phyloP scores from a whole-genome alignment of 2,329 filamentous ascomycete species.

The Xylariales sp. region DNA sequence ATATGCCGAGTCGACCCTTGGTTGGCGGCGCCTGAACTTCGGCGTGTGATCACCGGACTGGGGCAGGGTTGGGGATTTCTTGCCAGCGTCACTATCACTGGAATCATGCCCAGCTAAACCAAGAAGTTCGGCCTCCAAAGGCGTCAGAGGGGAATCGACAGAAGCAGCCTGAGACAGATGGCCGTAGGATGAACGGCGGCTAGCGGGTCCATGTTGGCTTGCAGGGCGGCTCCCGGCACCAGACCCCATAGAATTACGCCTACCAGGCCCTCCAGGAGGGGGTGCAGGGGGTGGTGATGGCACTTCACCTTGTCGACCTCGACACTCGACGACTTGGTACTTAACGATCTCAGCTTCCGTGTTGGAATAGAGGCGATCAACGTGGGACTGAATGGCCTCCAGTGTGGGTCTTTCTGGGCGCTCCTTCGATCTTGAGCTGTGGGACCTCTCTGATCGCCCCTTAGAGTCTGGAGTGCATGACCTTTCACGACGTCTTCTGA shows the following conservation, averaged over 20 bases:
- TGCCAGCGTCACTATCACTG: conserved; percentile 18
- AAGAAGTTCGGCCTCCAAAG: conserved; percentile 25
- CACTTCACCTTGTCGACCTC: background rate
- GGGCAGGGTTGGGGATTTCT: conserved; percentile 13
- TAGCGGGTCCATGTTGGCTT: conserved; percentile 8
- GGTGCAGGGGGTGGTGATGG: background rate
- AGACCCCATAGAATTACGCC: background rate
- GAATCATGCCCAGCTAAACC: conserved; percentile 17
- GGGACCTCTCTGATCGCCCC: background rate
- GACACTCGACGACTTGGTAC: too few relatives aligned
- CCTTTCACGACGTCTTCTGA: background rate
- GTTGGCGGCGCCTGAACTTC: conserved; percentile 1
- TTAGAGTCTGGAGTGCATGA: background rate
- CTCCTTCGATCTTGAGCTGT: background rate
- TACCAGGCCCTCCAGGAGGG: background rate
- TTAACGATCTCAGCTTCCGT: too few relatives aligned
- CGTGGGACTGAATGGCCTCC: conserved; percentile 2
- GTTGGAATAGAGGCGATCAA: conserved; percentile 1
- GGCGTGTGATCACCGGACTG: background rate
- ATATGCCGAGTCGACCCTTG: conserved; percentile 9
- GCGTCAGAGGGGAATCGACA: conserved; percentile 23
- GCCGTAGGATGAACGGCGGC: conserved; percentile 19
- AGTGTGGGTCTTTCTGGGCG: background rate
- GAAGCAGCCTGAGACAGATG: conserved; percentile 10
- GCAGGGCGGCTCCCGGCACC: conserved; percentile 7